Percentiles rank a stretch among this genome's conserved stretches.
These are phyloP conservation scores for Cicer arietinum DNA, from an alignment of 306 rosid genomes.

Conservation along the genomic window DNA sequence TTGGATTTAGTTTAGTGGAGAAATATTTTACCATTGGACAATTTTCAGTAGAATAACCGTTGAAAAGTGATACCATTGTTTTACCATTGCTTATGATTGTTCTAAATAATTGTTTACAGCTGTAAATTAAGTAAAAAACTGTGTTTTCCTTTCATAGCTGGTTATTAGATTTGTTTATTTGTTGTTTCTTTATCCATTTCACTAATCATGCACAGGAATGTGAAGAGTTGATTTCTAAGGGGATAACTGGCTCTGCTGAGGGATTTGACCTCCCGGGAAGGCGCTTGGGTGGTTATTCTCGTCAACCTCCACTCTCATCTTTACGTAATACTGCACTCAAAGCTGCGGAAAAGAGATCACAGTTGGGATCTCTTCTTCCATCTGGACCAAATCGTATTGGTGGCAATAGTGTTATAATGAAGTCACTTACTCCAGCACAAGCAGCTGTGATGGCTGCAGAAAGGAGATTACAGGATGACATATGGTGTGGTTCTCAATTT, in stretches of 20 bases:
- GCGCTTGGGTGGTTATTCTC: slow-evolving; percentile 78
- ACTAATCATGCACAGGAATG: slow-evolving; percentile 65
- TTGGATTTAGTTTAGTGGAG: neutral
- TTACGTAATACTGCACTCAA: slow-evolving; percentile 68
- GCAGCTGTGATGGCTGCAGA: slow-evolving; percentile 99
- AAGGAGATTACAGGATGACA: slow-evolving; percentile 90
- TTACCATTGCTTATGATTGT: slow-evolving; percentile 17
- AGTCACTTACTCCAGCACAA: slow-evolving; percentile 82
- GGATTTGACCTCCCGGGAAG: slow-evolving; percentile 95
- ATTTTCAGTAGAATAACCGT: neutral
- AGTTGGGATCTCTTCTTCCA: slow-evolving; percentile 70
- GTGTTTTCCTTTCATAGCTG: slow-evolving; percentile 14
- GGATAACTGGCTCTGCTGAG: slow-evolving; percentile 71
- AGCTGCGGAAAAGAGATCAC: slow-evolving; percentile 85
- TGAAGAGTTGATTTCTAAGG: slow-evolving; percentile 85
- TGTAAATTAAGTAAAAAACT: slow-evolving; percentile 11
- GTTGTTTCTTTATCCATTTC: slow-evolving; percentile 17
- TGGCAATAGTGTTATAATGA: slow-evolving; percentile 79
- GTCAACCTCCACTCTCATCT: slow-evolving; percentile 74
- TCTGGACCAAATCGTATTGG: slow-evolving; percentile 93
- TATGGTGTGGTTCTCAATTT: slow-evolving; percentile 90
- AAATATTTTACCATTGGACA: neutral
- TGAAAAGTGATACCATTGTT: slow-evolving; percentile 8
- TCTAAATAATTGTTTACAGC: neutral
- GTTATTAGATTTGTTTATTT: slow-evolving; percentile 39